Percentiles rank a stretch among this genome's conserved stretches.
Evolutionary conservation across 345 rosid genomes (phyloP).

Genomic region (Lepidium africanum): DNA sequence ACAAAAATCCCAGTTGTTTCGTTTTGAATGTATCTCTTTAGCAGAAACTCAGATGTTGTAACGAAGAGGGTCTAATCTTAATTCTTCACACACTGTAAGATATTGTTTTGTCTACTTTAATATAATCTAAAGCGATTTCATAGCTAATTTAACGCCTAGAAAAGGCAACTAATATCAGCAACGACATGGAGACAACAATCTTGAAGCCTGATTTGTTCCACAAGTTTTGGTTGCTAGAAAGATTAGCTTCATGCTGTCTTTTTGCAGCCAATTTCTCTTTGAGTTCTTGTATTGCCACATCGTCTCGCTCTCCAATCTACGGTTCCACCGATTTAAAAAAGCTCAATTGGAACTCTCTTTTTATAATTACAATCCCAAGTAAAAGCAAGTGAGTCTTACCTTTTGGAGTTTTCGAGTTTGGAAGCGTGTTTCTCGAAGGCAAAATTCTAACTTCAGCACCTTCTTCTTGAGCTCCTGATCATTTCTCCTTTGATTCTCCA

Average conservation of each 20-base stretch:
- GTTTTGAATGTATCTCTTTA: background rate
- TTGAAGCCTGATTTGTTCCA: constrained; percentile 88
- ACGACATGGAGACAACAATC: constrained; percentile 74
- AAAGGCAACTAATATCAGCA: constrained; percentile 70
- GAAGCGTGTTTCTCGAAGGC: constrained; percentile 80
- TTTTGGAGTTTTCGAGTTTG: constrained; percentile 77
- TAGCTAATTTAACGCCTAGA: constrained; percentile 50
- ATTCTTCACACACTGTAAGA: constrained; percentile 10
- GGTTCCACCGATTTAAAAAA: background rate
- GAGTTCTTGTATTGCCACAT: constrained; percentile 64
- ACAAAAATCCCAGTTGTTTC: constrained; percentile 5
- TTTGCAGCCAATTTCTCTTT: constrained; percentile 53
- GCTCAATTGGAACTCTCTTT: background rate
- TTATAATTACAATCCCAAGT: background rate
- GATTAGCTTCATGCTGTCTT: constrained; percentile 25
- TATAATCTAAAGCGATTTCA: background rate
- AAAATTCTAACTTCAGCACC: constrained; percentile 82
- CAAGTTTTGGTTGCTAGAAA: constrained; percentile 47
- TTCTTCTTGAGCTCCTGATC: constrained; percentile 87
- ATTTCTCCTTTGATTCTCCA: constrained; percentile 73
- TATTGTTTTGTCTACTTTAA: constrained; percentile 6
- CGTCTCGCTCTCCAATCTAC: constrained; percentile 86
- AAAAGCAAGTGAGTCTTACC: constrained; percentile 33
- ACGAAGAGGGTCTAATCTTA: constrained; percentile 14
- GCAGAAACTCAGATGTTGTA: constrained; percentile 2